Evolutionary conservation across 768 basidiomycete genomes (phyloP).

Genomic region (Dendrothele bispora): DNA sequence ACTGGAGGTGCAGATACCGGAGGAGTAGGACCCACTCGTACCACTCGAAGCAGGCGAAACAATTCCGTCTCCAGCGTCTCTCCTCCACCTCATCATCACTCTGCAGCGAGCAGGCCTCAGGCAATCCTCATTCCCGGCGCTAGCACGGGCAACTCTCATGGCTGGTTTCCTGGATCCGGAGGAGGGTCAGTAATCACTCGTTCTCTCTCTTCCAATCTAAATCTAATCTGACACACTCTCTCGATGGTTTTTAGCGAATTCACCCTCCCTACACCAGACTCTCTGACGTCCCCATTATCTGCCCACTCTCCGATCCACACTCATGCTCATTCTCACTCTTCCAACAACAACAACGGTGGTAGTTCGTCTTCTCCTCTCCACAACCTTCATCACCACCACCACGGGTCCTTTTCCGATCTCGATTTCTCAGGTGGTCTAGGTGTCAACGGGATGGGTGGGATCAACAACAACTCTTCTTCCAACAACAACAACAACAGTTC

Average conservation of each 20-base stretch:
- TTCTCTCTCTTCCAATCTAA: neutral
- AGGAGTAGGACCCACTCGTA: constrained; percentile 52
- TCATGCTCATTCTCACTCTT: constrained; percentile 26
- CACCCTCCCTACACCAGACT: constrained; percentile 44
- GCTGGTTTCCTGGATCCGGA: constrained; percentile 3
- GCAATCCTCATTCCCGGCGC: constrained; percentile 70
- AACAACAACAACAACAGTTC: neutral
- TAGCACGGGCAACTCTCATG: constrained; percentile 18
- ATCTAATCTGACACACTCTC: neutral
- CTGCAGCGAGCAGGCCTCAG: constrained; percentile 42
- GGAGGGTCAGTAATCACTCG: neutral
- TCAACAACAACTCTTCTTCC: neutral
- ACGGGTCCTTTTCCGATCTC: no score
- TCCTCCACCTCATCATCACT: constrained; percentile 41
- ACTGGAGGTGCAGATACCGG: constrained; percentile 19
- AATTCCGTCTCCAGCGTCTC: constrained; percentile 60
- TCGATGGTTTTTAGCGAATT: constrained; percentile 29
- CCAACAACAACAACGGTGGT: neutral
- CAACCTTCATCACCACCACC: no score
- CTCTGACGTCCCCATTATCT: constrained; percentile 27
- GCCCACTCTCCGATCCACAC: constrained; percentile 27
- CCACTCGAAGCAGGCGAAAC: constrained; percentile 55
- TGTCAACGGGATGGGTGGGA: neutral
- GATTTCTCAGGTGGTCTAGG: no score
- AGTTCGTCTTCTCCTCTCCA: no score